Percentiles rank a stretch among this genome's conserved stretches.
Evolutionary conservation across 2,329 filamentous ascomycete species (phyloP).

Genomic region (Ilyonectria robusta): DNA sequence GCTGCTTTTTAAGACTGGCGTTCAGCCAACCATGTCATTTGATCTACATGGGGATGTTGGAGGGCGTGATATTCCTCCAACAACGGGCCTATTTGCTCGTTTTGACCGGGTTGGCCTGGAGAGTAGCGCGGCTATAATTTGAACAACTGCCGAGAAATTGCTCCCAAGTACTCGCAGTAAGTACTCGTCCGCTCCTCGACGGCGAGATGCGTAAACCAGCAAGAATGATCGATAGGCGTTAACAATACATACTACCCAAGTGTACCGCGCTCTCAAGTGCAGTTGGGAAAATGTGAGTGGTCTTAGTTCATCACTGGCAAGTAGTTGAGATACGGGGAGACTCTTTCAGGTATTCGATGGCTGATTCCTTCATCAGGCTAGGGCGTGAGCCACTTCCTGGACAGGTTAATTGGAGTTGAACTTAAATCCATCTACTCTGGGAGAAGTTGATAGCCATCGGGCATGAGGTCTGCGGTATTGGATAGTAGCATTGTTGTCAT

Average conservation of each 20-base stretch:
- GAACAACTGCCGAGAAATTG: not conserved
- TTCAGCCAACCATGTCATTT: not conserved
- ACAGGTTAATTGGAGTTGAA: not conserved
- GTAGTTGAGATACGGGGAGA: not conserved
- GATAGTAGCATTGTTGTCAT: not conserved
- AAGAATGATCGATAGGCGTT: not conserved
- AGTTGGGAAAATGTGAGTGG: not conserved
- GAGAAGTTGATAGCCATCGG: not conserved
- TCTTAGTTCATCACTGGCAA: not conserved
- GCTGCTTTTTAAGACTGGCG: not conserved
- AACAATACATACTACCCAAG: not conserved
- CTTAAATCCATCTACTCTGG: not conserved
- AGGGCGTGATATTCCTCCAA: not conserved
- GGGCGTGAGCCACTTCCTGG: not conserved
- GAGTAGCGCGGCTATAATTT: constrained; percentile 4
- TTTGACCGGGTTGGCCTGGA: not conserved
- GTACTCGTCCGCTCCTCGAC: constrained; percentile 10
- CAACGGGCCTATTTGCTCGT: not conserved
- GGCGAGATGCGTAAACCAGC: not conserved
- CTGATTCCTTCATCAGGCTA: no score
- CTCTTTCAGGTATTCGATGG: not conserved
- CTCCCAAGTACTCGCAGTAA: not conserved
- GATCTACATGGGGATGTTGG: not conserved
- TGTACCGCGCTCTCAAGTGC: not conserved
- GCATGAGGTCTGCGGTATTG: not conserved